phyloP scores from a whole-genome alignment of 768 basidiomycete genomes.

The Tephrocybe sp. region DNA sequence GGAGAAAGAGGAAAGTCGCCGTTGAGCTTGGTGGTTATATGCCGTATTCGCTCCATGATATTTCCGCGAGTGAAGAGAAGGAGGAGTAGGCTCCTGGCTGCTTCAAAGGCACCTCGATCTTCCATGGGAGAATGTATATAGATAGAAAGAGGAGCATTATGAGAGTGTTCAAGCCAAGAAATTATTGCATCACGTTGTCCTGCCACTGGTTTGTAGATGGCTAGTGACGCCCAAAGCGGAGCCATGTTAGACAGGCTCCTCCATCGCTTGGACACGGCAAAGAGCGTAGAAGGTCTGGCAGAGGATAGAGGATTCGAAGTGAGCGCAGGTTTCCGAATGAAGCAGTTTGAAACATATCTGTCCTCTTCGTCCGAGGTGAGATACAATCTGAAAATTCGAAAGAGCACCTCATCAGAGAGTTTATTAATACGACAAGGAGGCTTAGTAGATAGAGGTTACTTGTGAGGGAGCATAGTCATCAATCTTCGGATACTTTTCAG shows the following conservation, averaged over 20 bases:
- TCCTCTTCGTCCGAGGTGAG: background rate
- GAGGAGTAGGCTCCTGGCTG: background rate
- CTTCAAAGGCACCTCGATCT: background rate
- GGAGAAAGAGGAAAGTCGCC: background rate
- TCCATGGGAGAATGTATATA: background rate
- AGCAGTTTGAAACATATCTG: background rate
- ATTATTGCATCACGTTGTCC: constrained; percentile 1
- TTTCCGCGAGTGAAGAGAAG: background rate
- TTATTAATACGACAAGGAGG: background rate
- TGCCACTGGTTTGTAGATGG: constrained; percentile 6
- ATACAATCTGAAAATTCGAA: background rate
- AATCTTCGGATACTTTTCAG: background rate
- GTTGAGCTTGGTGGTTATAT: background rate
- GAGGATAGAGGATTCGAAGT: constrained; percentile 3
- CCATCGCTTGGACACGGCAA: constrained; percentile 3
- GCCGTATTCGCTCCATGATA: background rate
- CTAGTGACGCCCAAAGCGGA: constrained; percentile 8
- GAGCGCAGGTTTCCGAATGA: background rate
- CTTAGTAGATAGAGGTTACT: background rate
- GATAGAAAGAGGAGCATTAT: background rate
- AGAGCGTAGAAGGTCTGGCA: constrained; percentile 2
- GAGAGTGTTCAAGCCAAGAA: constrained; percentile 2
- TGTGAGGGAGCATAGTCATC: background rate
- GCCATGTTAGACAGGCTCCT: background rate
- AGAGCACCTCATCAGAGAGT: background rate